A percentile compares a stretch with the other conserved stretches of the same genome.
These are phyloP conservation scores for Solanum hybrid DNA, from an alignment of 305 asterid species.

Conservation along the genomic window DNA sequence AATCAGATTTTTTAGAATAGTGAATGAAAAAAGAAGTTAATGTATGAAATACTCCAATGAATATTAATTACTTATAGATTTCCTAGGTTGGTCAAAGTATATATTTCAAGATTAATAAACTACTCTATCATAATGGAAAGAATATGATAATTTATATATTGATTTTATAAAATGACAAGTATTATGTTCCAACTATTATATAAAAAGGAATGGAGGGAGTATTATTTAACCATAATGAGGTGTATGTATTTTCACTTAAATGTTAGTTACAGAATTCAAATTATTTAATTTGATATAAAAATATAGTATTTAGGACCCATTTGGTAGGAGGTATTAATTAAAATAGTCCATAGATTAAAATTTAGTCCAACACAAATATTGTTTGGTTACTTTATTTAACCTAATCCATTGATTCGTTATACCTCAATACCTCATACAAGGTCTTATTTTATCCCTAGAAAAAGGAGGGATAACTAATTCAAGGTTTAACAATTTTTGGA, in stretches of 20 bases:
- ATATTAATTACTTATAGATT: not conserved
- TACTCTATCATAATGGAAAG: not conserved
- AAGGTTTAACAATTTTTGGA: too few species aligned
- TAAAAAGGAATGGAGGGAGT: not conserved
- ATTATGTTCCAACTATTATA: too few species aligned
- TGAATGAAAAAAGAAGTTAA: not conserved
- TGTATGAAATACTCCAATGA: not conserved
- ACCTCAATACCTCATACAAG: not conserved
- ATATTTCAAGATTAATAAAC: too few species aligned
- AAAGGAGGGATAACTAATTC: too few species aligned
- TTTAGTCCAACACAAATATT: too few species aligned
- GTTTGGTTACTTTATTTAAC: too few species aligned
- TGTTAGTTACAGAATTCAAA: not conserved
- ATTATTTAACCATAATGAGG: not conserved
- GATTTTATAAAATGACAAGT: not conserved
- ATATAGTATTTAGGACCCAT: not conserved
- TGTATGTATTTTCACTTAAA: not conserved
- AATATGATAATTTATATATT: not conserved
- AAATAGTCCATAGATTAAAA: too few species aligned
- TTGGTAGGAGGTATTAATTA: not conserved
- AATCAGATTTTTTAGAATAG: not conserved
- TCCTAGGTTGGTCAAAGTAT: not conserved
- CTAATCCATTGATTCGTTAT: too few species aligned
- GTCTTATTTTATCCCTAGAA: too few species aligned
- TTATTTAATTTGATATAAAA: not conserved